These are phyloP conservation scores for Sonneratia caseolaris DNA, from an alignment of 345 rosid species.

Conservation along the genomic window DNA sequence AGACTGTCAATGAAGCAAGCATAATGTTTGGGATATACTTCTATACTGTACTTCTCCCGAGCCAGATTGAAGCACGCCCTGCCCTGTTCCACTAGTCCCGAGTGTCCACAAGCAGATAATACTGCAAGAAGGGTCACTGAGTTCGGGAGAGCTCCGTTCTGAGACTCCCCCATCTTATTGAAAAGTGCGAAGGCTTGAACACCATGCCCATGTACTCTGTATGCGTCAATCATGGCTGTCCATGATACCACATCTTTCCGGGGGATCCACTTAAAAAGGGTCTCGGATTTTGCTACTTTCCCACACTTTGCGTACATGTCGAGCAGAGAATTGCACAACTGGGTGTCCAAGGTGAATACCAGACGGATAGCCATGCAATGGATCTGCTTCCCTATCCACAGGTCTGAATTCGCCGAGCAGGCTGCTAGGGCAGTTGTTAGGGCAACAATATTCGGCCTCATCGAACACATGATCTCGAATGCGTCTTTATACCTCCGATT, in stretches of 20 bases:
- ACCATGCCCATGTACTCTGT: slow-evolving; percentile 58
- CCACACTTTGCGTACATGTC: slow-evolving; percentile 82
- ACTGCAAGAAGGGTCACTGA: slow-evolving; percentile 69
- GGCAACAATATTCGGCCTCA: slow-evolving; percentile 48
- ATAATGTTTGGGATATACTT: slow-evolving; percentile 49
- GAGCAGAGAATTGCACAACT: slow-evolving; percentile 58
- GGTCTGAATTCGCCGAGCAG: slow-evolving; percentile 59
- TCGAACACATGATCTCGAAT: slow-evolving; percentile 29
- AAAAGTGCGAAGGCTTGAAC: slow-evolving; percentile 48
- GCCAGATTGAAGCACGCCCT: slow-evolving; percentile 35
- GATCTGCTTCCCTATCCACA: slow-evolving; percentile 63
- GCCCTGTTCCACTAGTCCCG: slow-evolving; percentile 59
- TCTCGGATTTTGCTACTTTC: slow-evolving; percentile 28
- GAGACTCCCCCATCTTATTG: slow-evolving; percentile 37
- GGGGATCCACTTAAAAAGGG: slow-evolving; percentile 32
- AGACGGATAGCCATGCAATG: slow-evolving; percentile 47
- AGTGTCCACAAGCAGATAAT: slow-evolving; percentile 73
- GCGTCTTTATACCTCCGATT: slow-evolving; percentile 48
- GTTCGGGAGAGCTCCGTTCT: slow-evolving; percentile 36
- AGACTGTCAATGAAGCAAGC: slow-evolving; percentile 53
- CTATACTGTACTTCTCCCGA: slow-evolving; percentile 33
- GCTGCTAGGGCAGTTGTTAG: slow-evolving; percentile 58
- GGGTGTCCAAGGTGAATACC: slow-evolving; percentile 41
- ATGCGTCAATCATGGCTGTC: slow-evolving; percentile 75
- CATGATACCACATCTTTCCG: slow-evolving; percentile 55